Base-by-base conservation (phyloP, 441 rosid species). In the Jatropha multifida region DNA sequence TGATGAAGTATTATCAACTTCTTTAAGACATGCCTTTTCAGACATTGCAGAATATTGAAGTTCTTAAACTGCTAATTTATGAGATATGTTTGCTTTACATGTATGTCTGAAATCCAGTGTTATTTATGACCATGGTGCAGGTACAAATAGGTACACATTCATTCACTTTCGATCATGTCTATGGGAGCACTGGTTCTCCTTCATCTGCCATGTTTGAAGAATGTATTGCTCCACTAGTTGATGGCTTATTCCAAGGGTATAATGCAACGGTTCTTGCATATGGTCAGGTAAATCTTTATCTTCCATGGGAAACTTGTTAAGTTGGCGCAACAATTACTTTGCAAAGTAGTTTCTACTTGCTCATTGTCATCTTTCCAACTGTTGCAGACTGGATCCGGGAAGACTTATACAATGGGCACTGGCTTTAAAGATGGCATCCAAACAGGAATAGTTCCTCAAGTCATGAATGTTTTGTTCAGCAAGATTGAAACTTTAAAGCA, bases 361-460 rank as follows among this genome's bases (percentile, higher is more conserved):
- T 74, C 44, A 42, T 64, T 64, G 54, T 83, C 65, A 72, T 48
- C 23, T 79, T 83, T 77, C 64, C 71, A 74, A 74, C 55, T 74
- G 66, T 75, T 80, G 82, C 91, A 96, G 98, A 96, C 99, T 1
- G 99, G 99, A 79, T 96, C 99, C 0, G 99, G 99, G 41, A 96
- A 96, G 88, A 96, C 99, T 13, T 96, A 94, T 76, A 96, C 99
- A 46, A 96, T 96, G 99, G 99, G 99, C 54, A 96, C 99, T 48
- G 93, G 96, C 74, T 88, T 86, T 77, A 90, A 88, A 87, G 97
- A 96, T 83, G 94, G 86, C 71, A 77, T 65, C 83, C 94, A 88
- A 77, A 83, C 91, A 0, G 98, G 98, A 56, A 82, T 96, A 73
- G 81, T 96, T 76, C 96, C 97, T 84, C 93, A 79, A 81, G 98